Evolutionary conservation across 2,329 filamentous ascomycete species (phyloP), one percentile per base, ranked within the genome.

Genomic region (Cladosporium sp.): DNA sequence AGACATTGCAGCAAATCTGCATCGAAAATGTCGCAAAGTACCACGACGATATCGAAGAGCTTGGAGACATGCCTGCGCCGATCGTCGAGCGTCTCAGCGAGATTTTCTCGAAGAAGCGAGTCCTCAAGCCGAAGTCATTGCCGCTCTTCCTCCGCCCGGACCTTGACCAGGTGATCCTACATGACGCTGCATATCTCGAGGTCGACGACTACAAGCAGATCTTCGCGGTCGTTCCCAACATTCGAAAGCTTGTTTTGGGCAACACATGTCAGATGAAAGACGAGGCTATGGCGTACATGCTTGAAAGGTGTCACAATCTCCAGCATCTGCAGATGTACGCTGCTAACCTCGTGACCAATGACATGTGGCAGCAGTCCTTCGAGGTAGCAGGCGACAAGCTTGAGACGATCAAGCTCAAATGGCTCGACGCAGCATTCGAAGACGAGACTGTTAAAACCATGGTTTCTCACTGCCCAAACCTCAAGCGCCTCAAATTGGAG

Each of bases 211-310:
- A 90, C 70, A 85, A 91, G 58, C 86, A 89, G 69, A 92, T 97
- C 51, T 93, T 97, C 68, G 90, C 92, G 61, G 84, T 88, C 2
- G 88, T 91, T 66, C 88, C 91, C 0, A 83, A 83, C 6, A 81
- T 97, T 64, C 87, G 87, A 72, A 85, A 85, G 52, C 83, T 97
- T 65, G 90, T 92, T 70, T 81, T 96, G 12, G 88, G 90, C 59
- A 94, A 93, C 73, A 92, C 90, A n/a, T 91, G 95, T 59, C 93
- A 97, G 74, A 90, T 97, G 83, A 97, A 96, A 78, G 91, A 97
- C 73, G 83, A 84, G 47, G 90, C 93, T 51, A 85, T 97, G 78
- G 87, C 92, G 62, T 97, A 94, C 76, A 86, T 97, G 73, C 82
- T 92, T 24, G 88, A 88, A 65, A 90, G 92, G 58, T 85, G 90